Evolutionary conservation across 1,139 yeast genomes (phyloP), one percentile per base, ranked within the genome.

Genomic region (Meyerozyma carpophila): DNA sequence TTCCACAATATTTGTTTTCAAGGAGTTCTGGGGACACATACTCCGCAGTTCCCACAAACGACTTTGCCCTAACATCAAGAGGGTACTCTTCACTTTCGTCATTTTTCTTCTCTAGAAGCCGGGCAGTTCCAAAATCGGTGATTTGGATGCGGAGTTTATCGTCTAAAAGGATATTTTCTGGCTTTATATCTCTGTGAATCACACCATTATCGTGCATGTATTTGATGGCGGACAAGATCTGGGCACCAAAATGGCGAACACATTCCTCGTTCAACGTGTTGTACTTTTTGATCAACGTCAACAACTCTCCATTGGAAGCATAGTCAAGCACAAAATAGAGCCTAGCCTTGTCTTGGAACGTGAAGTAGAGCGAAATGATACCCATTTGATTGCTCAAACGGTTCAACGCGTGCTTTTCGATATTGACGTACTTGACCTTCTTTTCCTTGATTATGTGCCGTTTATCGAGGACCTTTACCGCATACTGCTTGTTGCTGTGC

Each of bases 341-440:
- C 11, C 91, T 84, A 45, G 82, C 79, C 44, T 87, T 86, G 62
- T 94, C 98, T 61, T 93, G 98, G 62, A 93, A 93, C 0, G 98
- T 93, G 62, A 88, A 94, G 59, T 87, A 88, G 40, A 93, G 72
- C 14, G 93, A 82, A 20, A 93, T 90, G 39, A 93, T 79, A 1
- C 98, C 98, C 38, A 62, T 56, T 39, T 74, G 48, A 44, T 84
- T 82, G 27, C 91, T 93, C 45, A 93, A 70, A 37, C 95, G 67
- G 60, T 91, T 90, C 54, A 94, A 71, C 1, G 98, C 93, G 56
- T 89, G 89, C 63, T 93, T 93, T 63, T 94, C 98, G 47, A 94
- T 93, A 58, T 91, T 91, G 47, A 93, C 98, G 58, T 93, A 94
- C 63, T 94, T 93, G 54, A 91, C 94, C 62, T 93, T 93, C 60